Base-by-base conservation (phyloP, 192 early-diverging fungal species). In the Umbelopsis sp. region DNA sequence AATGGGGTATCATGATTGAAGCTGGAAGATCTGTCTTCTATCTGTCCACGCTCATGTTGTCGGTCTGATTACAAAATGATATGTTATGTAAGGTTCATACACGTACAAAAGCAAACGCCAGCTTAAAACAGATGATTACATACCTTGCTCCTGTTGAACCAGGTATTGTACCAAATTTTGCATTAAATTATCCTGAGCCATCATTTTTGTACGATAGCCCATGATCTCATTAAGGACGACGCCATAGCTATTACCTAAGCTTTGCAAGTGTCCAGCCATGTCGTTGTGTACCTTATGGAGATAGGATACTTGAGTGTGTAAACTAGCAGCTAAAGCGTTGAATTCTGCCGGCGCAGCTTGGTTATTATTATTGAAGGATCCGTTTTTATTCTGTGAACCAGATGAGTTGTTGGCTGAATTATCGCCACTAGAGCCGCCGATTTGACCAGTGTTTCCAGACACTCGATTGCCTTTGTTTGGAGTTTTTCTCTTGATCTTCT, bases 401-500 rank as follows among this genome's bases (percentile, higher is more conserved):
- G 30, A 8, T 2, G 55, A 61, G 16, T 61, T 61, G n/a, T 35
- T 61, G 48, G 5, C 12, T 5, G 46, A 25, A 23, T 49, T 16
- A 61, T 37, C 55, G 33, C 4, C 15, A 61, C 10, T 37, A 8
- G 55, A 15, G 45, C 46, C 44, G 46, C 20, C 37, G 1, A 8
- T 16, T 66, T 48, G 45, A 66, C 20, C 45, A 46, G 41, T 13
- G 4, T 35, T 30, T 23, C 37, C 45, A 0, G 48, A 18, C 21
- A 44, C 73, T 9, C 52, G 25, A 69, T 77, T 67, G 51, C 50
- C 30, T 23, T 67, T 66, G 67, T 50, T 71, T 20, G 76, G 71
- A 12, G 71, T 49, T 52, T 80, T 80, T 67, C 78, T 67, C 52
- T 82, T 85, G 49, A 89, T 87, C 33, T 84, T 78, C 46, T 84